Conservation (phyloP, 2,329 filamentous ascomycete species). For the Ambrosiella xylebori region DNA sequence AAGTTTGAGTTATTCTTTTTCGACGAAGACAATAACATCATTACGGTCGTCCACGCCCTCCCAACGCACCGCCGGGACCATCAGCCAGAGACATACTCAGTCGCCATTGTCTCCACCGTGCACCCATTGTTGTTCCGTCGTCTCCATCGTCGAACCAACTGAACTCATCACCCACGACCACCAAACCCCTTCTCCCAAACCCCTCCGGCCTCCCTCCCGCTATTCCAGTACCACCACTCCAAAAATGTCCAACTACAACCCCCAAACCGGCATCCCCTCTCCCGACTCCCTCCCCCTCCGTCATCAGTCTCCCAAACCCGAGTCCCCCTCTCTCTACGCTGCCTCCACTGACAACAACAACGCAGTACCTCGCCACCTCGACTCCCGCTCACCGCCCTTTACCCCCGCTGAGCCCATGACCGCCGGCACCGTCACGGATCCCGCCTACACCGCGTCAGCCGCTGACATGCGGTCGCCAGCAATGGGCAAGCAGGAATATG, state of each 20-base stretch:
- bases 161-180: not conserved
- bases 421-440: not conserved
- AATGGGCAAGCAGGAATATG: not conserved
- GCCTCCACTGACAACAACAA: not conserved
- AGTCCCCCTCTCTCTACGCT: not conserved
- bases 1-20: not conserved
- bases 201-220: not conserved
- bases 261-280: not conserved
- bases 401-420: not conserved
- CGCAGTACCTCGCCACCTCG: not conserved
- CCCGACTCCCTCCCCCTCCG: slow-evolving; percentile 2
- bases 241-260: not conserved
- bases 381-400: not conserved
- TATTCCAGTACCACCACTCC: not conserved
- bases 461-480: not conserved
- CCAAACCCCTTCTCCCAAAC: not conserved
- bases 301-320: not conserved
- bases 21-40: not conserved
- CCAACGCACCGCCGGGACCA: not conserved
- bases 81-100: too few relatives aligned
- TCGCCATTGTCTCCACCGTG: not conserved
- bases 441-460: not conserved
- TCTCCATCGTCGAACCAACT: not conserved
- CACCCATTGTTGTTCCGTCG: not conserved
- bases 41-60: not conserved